Base-by-base conservation (phyloP, 306 rosid species). In the Senna siamea region DNA sequence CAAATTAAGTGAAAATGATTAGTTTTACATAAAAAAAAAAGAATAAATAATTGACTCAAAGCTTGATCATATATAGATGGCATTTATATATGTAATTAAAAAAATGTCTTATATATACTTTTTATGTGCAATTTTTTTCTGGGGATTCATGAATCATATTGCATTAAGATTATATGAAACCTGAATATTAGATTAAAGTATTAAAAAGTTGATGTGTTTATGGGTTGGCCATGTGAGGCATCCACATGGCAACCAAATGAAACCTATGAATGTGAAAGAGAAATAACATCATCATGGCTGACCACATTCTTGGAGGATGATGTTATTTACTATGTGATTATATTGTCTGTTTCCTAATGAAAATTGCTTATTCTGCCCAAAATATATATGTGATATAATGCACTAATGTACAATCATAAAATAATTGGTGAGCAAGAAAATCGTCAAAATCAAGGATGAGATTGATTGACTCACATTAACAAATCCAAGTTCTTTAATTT, bases 181-280 rank as follows among this genome's bases (percentile, higher is more conserved):
- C 30, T 38, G 59, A 63, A 22, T 76, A 43, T 48, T n/a, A n/a
- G n/a, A n/a, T n/a, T n/a, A n/a, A n/a, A 66, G 46, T 35, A 40
- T 34, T 32, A 13, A 19, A 47, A 35, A 73, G 15, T 46, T 58
- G 55, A 77, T 60, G 66, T 46, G 74, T 56, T 30, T 13, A 28
- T 78, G 64, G 86, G 86, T 79, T 89, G 90, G 87, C 92, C 89
- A 87, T 77, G 90, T 84, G 92, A 80, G 69, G 26, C 60, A 44
- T 63, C 73, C 84, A 84, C 82, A 89, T 80, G 69, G 26, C 60
- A 44, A 58, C 73, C 84, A 84, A 80, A 89, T 80, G 77, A 69
- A 34, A 37, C 79, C 76, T 53, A 74, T 66, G 51, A 62, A 70
- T 66, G 38, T 48, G 65, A 15, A 7, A 47, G 53, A 47, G 0